Evolutionary conservation across 768 basidiomycete genomes (phyloP), one percentile per base, ranked within the genome.

Genomic region (Panaeolus papilionaceus): DNA sequence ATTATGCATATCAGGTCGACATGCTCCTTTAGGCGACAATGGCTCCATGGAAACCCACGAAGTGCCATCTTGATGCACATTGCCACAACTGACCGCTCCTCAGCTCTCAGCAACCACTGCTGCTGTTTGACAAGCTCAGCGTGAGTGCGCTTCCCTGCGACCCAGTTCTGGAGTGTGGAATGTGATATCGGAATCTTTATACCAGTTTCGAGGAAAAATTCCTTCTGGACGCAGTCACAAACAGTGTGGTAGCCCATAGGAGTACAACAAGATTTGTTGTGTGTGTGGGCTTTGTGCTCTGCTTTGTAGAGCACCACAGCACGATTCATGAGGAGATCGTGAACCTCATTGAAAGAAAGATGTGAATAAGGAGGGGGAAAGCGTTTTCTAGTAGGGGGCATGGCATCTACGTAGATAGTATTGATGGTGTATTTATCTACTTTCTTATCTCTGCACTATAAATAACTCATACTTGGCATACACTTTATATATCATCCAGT

Each of bases 11-110:
- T 42, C 42, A 64, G 4, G n/a, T 64, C 42, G 9, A 64, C 42
- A 23, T 44, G 42, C 18, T 64, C 64, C 64, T 64, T 64, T 2
- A 64, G 42, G n/a, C 28, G 64, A 38, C 42, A 40, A 44, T 64
- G 42, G 33, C 64, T 64, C 39, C n/a, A 39, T 33, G 64, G 64
- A 39, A 65, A 54, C 20, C 47, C 47, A 47, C 23, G 1, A 23
- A 23, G 23, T 1, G 23, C 23, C 23, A 23, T 23, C 23, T 23
- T 1, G 1, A 23, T 23, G 23, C 23, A 23, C 23, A 23, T 23
- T 23, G 23, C 23, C 23, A 23, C 23, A 1, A 23, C 23, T 23
- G 23, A 23, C 23, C 1, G 23, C 23, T 23, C 23, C 23, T 23
- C 23, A 23, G 23, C 23, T 23, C 23, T 23, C 23, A 1, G 23